Conservation (phyloP, 2,329 filamentous ascomycete species). For the Emergomyces pasteurianus region DNA sequence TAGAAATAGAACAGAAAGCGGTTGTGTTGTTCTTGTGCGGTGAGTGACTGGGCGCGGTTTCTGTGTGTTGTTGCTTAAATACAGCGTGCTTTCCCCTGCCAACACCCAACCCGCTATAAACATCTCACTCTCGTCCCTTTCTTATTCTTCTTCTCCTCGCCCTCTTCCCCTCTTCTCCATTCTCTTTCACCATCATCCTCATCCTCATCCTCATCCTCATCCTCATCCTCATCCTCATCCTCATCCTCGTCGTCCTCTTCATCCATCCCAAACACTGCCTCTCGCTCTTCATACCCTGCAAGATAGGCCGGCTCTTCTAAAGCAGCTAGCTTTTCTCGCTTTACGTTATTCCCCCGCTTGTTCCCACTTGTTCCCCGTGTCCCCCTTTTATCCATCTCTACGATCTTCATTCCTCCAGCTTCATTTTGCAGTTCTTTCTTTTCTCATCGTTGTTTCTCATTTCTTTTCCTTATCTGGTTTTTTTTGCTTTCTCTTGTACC, state of each 20-base stretch:
- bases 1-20: background rate
- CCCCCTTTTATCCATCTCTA: slow-evolving; percentile 40
- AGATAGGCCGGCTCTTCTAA: background rate
- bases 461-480: slow-evolving; percentile 49
- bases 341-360: slow-evolving; percentile 40
- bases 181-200: slow-evolving; percentile 5
- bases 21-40: background rate
- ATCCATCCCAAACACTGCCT: slow-evolving; percentile 12
- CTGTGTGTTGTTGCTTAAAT: background rate
- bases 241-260: slow-evolving; percentile 12
- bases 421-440: background rate
- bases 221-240: slow-evolving; percentile 4
- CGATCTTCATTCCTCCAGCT: slow-evolving; percentile 10
- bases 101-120: background rate
- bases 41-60: background rate
- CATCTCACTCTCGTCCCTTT: slow-evolving; percentile 9
- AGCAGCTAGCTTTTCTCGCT: slow-evolving; percentile 28
- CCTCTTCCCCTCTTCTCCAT: slow-evolving; percentile 3
- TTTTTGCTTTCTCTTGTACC: slow-evolving; percentile 47
- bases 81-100: background rate
- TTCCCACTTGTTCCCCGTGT: slow-evolving; percentile 40
- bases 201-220: slow-evolving; percentile 9
- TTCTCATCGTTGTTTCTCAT: slow-evolving; percentile 40
- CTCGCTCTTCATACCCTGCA: slow-evolving; percentile 16
- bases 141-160: slow-evolving; percentile 14